phyloP scores from a whole-genome alignment of 148 eudicot genomes.

The Amaranthus palmeri region DNA sequence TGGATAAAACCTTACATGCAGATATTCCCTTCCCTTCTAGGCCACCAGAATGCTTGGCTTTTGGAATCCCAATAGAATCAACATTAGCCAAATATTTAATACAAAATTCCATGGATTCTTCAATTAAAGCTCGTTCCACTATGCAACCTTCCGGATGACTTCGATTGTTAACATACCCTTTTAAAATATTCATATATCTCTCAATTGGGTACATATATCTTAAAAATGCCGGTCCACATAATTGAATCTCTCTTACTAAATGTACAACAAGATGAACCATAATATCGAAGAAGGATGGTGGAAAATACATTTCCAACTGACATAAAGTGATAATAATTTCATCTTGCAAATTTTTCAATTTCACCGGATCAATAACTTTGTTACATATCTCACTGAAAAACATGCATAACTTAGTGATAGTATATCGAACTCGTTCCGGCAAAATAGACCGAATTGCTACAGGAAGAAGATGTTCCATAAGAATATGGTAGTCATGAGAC shows the following conservation, averaged over 20 bases:
- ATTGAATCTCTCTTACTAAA: neutral
- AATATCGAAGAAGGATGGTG: slow-evolving; percentile 17
- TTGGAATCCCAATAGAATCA: too few species aligned
- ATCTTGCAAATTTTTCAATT: neutral
- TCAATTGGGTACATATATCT: neutral
- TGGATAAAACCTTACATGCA: too few species aligned
- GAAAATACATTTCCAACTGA: slow-evolving; percentile 20
- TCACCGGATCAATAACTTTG: neutral
- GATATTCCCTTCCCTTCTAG: too few species aligned
- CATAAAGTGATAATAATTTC: slow-evolving; percentile 8
- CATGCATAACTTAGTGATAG: neutral
- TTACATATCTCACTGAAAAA: neutral
- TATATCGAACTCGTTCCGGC: neutral
- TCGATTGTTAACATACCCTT: neutral
- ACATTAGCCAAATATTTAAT: too few species aligned
- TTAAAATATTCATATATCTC: neutral
- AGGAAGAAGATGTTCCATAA: too few species aligned
- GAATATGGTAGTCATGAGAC: too few species aligned
- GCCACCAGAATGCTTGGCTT: too few species aligned
- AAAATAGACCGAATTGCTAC: slow-evolving; percentile 7
- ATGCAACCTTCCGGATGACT: neutral
- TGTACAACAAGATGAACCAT: slow-evolving; percentile 17
- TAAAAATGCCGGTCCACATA: neutral
- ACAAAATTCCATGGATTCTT: neutral
- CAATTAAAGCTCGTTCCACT: neutral